Conservation (phyloP, 2,329 filamentous ascomycete species). For the Fusarium sp. region DNA sequence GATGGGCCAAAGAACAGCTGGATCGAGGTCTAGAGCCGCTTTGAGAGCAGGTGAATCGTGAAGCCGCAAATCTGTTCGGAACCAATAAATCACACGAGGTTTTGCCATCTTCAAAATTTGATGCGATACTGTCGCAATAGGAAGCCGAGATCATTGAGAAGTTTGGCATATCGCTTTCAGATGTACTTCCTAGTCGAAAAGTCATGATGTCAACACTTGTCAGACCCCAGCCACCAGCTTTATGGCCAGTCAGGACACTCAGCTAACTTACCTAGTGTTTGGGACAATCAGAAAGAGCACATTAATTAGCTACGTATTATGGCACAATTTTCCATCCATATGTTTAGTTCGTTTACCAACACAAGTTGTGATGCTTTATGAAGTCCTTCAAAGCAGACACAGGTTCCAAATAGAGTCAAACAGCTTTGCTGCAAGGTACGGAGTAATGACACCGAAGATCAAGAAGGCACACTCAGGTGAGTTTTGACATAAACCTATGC, state of each 20-base stretch:
- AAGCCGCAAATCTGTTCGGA: conserved; percentile 78
- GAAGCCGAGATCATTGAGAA: background rate
- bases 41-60: conserved; percentile 79
- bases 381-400: background rate
- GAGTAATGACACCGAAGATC: background rate
- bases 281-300: background rate
- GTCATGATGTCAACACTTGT: conserved; percentile 41
- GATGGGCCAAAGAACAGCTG: conserved; percentile 74
- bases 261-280: background rate
- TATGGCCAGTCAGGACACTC: background rate
- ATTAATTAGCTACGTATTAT: background rate
- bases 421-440: background rate
- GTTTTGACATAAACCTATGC: background rate
- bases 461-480: background rate
- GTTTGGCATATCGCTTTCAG: background rate
- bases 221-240: conserved; percentile 27
- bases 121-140: background rate
- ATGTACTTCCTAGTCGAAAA: conserved; percentile 8
- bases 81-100: conserved; percentile 74
- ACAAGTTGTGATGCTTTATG: background rate
- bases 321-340: background rate
- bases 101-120: conserved; percentile 40
- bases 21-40: conserved; percentile 74
- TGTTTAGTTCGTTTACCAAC: background rate
- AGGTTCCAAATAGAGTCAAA: background rate